These are phyloP conservation scores for Pseudevernia furfuracea DNA, from an alignment of 495 filamentous ascomycete genomes.

Conservation along the genomic window DNA sequence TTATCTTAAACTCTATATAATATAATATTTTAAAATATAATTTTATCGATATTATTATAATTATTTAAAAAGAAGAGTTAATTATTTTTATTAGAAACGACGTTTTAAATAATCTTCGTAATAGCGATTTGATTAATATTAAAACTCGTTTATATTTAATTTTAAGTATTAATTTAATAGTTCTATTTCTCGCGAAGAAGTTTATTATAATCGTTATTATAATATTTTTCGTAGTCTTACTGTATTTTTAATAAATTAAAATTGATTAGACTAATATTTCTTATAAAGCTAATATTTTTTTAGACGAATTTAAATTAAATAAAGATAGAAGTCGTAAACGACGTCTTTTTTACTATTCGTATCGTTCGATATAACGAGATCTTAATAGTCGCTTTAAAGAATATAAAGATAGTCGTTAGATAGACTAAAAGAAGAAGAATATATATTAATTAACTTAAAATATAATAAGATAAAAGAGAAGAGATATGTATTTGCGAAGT, in stretches of 20 bases:
- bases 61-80: background rate
- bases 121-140: background rate
- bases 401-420: background rate
- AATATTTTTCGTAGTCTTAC: background rate
- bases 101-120: background rate
- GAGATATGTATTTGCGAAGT: background rate
- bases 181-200: background rate
- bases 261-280: background rate
- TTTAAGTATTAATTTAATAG: background rate
- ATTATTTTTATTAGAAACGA: background rate
- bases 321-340: background rate
- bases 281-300: background rate
- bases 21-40: background rate
- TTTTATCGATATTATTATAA: background rate
- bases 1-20: background rate
- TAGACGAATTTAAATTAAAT: background rate
- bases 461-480: background rate
- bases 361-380: background rate
- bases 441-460: background rate
- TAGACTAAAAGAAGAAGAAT: background rate
- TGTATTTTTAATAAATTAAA: no score
- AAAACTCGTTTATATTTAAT: background rate
- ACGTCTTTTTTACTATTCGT: background rate
- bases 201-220: background rate
- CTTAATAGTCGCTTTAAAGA: background rate